phyloP scores from a whole-genome alignment of 768 basidiomycete species.

The Hericium erinaceus region DNA sequence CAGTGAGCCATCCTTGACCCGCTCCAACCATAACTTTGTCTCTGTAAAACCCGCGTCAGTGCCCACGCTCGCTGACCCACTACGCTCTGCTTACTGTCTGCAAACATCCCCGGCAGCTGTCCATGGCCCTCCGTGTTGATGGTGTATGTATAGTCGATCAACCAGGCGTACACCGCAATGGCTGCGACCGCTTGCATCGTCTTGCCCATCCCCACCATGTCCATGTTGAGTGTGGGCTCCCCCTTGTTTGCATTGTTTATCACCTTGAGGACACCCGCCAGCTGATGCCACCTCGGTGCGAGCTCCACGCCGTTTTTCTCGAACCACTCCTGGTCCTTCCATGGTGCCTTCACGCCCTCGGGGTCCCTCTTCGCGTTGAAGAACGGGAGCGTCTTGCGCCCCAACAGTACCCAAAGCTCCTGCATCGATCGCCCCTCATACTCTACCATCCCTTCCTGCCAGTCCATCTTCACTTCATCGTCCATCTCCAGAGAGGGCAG shows the following conservation, averaged over 20 bases:
- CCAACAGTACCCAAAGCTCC: neutral
- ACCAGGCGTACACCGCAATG: constrained; percentile 7
- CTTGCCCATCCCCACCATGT: constrained; percentile 18
- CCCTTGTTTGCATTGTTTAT: neutral
- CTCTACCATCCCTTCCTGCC: neutral
- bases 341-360: neutral
- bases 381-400: neutral
- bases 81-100: neutral
- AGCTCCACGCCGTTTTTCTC: neutral
- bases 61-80: neutral
- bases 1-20: neutral
- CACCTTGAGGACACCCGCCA: constrained; percentile 16
- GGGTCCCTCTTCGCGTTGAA: constrained; percentile 1
- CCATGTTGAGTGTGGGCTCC: constrained; percentile 16
- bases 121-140: neutral
- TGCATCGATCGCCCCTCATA: neutral
- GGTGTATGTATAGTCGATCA: neutral
- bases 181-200: constrained; percentile 15
- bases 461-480: neutral
- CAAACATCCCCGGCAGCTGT: neutral
- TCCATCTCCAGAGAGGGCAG: neutral
- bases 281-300: constrained; percentile 3
- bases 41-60: neutral
- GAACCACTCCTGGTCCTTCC: constrained; percentile 13
- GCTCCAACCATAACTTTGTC: neutral